Base-by-base conservation (phyloP, 1,284 basidiomycete genomes). In the Irpex lacteus region DNA sequence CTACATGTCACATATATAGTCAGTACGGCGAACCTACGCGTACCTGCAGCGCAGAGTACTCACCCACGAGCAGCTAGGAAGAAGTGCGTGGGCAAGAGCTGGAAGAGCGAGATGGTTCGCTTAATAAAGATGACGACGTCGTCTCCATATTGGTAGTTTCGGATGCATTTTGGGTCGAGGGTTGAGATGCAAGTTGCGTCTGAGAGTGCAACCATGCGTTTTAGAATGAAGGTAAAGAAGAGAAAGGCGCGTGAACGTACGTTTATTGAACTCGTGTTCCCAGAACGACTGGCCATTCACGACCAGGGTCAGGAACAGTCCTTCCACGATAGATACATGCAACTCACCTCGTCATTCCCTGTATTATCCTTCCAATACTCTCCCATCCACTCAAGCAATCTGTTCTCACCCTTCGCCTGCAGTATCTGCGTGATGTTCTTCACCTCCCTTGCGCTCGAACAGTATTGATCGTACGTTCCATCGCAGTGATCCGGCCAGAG, bases 401-500 rank as follows among this genome's bases (percentile, higher is more conserved):
- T 52, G 18, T 55, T 40, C 53, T 65, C 64, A 0, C 56, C 56
- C 47, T 44, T 26, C 13, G 19, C 49, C n/a, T 63, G n/a, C 0
- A 63, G 61, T 49, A 62, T 44, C 38, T 63, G 56, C 15, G 64
- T 65, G 57, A 65, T 63, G 37, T 63, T 65, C 8, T 47, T n/a
- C n/a, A 57, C 53, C 37, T 63, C 61, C 18, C 61, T 26, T 8
- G 37, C 50, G 15, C 61, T 56, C 21, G 61, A 38, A 49, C 64
- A 65, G 38, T 63, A 63, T 49, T 63, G 56, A 34, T 63, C 64
- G 21, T 59, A 63, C 5, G 64, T 53, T n/a, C 61, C 61, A 37
- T 65, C 64, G 34, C 64, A 65, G 37, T 63, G 61, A 38, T 65
- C 62, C 13, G 64, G 64, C 61, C 61, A 62, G 21, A 65, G 62